Base-by-base conservation (phyloP, 75 land plant species). In the Sequoiadendron giganteum region DNA sequence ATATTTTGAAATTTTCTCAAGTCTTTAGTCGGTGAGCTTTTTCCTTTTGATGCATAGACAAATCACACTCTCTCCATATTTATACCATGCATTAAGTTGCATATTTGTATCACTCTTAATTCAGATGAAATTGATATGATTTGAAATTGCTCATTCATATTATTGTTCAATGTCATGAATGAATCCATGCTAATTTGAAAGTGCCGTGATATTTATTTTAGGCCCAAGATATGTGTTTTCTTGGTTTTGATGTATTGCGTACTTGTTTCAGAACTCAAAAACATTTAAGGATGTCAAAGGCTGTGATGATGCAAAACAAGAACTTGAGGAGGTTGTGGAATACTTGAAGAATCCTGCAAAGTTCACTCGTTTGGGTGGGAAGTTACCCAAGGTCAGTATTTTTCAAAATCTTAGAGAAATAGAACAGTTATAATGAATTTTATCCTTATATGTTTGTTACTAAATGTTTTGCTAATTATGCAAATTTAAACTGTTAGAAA, bases 251-350 rank as follows among this genome's bases (percentile, higher is more conserved):
- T n/a, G 56, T 49, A 30, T 45, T 1, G 10, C 28, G 47, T 85
- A 52, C 49, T 55, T 73, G 34, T 45, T 90, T 77, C 95, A 98
- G 99, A 98, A 98, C 89, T 92, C 93, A 15, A 98, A 95, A 83
- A 97, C 99, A 34, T 98, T 98, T 93, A 97, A 97, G 87, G 99
- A 98, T 95, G 99, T 98, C 16, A 98, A 98, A 90, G 99, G 99
- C 38, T 98, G 99, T 92, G 99, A 98, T 93, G 99, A 98, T 90
- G 99, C 99, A 61, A 98, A 98, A 84, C 95, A 97, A 90, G 99
- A 98, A 88, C 95, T 98, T 86, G 97, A 96, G 88, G 99, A 98
- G 91, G 99, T 98, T 58, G 99, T 98, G 16, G 97, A 97, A 89
- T 98, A 97, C 76, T 90, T 97, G 9, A 95, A 93, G 87, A 96